A percentile compares a stretch with the other conserved stretches of the same genome.
These are phyloP conservation scores for Podospora comata DNA, from an alignment of 495 filamentous ascomycete genomes.

Conservation along the genomic window DNA sequence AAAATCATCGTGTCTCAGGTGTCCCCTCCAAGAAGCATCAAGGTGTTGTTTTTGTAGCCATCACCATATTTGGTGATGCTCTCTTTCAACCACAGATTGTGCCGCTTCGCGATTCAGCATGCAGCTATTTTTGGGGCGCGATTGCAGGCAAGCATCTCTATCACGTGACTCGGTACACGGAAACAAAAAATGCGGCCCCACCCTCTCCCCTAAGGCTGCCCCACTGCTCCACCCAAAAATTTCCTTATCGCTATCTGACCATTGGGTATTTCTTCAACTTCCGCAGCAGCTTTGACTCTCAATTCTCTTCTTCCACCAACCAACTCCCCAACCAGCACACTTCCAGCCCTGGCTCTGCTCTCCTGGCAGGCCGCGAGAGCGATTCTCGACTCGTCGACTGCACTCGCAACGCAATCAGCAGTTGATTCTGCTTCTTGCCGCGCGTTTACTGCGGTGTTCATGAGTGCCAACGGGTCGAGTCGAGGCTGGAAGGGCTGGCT, in stretches of 20 bases:
- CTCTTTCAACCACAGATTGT: not conserved
- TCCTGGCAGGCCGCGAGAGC: not conserved
- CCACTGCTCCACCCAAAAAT: conserved; percentile 1
- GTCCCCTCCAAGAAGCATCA: not conserved
- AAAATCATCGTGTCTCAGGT: not conserved
- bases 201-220: not conserved
- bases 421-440: not conserved
- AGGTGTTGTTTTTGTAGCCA: not conserved
- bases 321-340: not conserved
- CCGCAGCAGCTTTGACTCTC: not conserved
- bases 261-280: conserved; percentile 2
- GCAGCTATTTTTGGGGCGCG: conserved; percentile 5
- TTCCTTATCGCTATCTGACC: conserved; percentile 7
- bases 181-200: not conserved
- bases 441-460: not conserved
- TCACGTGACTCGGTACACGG: not conserved
- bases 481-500: conserved; percentile 10
- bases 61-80: not conserved
- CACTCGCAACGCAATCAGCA: not conserved
- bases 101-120: not conserved
- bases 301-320: conserved; percentile 5
- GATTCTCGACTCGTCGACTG: not conserved
- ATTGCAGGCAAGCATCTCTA: not conserved
- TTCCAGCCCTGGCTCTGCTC: conserved; percentile 2
- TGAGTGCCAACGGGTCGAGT: conserved; percentile 1